Base-by-base conservation (phyloP, 257 asterid genomes). In the Scutellaria baicalensis region DNA sequence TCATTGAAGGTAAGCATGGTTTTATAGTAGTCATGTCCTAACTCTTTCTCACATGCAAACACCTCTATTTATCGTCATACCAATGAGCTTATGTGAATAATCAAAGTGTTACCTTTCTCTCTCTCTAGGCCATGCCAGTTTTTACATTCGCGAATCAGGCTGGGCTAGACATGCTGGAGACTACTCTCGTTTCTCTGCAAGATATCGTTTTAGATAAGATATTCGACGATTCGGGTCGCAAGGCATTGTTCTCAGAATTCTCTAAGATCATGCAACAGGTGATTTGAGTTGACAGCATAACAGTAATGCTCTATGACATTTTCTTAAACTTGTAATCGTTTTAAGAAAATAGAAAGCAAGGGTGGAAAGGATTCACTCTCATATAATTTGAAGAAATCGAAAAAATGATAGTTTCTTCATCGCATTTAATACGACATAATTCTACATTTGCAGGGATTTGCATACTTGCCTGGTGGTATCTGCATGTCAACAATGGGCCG, bases 401-500 rank as follows among this genome's bases (percentile, higher is more conserved):
- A 27, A 27, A 27, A 2, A 27, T 3, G 33, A 27, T 27, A 1
- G 33, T 27, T 17, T 50, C 8, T 50, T 1, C 13, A 13, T 50
- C 20, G 49, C n/a, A 21, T 71, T 20, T 66, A 47, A 74, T 57
- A 21, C 54, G n/a, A n/a, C 33, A 55, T 13, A 45, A 73, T 1
- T 64, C 17, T 40, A 17, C 7, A 39, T 45, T 47, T 62, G 23
- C 80, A 92, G 96, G 98, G 98, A 36, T 84, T 66, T 27, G 86
- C 89, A 0, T 86, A 65, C 81, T 75, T 92, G 82, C 95, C 96
- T 0, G 94, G 92, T 44, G 96, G 96, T 27, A 66, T 92, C 36
- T 89, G 95, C 81, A 75, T 81, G 80, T 92, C 98, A 18, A 83
- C 91, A 9, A 89, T 92, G 96, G 96, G 98, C 1, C 90, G 98